A percentile compares a stretch with the other conserved stretches of the same genome.
phyloP scores from a whole-genome alignment of 495 filamentous ascomycete species.

The Trichoderma asperelloides region DNA sequence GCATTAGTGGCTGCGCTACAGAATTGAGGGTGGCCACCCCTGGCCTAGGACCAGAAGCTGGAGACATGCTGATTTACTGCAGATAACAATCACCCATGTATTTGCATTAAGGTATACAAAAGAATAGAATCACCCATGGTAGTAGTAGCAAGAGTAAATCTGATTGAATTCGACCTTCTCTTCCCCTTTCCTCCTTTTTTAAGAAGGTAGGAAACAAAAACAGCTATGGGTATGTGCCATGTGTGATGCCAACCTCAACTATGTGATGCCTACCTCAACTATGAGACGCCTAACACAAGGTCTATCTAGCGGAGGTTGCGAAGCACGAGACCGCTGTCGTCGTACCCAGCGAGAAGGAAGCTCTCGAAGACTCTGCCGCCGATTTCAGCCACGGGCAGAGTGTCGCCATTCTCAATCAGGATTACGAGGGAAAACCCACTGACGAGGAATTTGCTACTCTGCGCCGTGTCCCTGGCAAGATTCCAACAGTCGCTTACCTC shows the following conservation, averaged over 20 bases:
- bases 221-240: neutral
- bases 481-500: conserved; percentile 44
- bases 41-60: neutral
- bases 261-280: neutral
- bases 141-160: neutral
- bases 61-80: neutral
- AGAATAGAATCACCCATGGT: neutral
- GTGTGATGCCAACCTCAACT: neutral
- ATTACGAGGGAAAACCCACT: conserved; percentile 45
- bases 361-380: neutral
- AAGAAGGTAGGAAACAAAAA: neutral
- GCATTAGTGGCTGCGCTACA: neutral
- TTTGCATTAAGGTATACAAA: neutral
- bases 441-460: conserved; percentile 46
- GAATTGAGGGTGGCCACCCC: neutral
- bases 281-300: neutral
- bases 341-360: neutral
- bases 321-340: neutral
- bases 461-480: conserved; percentile 45
- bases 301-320: neutral
- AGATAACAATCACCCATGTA: neutral
- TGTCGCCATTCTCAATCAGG: conserved; percentile 7
- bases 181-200: neutral
- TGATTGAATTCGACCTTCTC: neutral
- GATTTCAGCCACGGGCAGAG: neutral